Evolutionary conservation across 1,284 basidiomycete genomes (phyloP).

Genomic region (Erythrobasidium hasegawianum): DNA sequence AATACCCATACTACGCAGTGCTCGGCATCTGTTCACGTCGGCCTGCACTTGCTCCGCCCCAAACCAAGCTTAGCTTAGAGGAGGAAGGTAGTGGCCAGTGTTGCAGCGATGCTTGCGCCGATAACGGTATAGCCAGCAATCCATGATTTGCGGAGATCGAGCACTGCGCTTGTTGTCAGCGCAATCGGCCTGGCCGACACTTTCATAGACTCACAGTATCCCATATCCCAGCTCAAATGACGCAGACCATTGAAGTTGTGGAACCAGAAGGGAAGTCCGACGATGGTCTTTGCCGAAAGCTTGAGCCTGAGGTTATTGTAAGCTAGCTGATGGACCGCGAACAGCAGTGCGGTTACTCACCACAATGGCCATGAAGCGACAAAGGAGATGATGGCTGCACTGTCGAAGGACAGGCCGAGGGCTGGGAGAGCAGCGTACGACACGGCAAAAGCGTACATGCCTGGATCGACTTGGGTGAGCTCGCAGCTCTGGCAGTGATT

Average conservation of each 20-base stretch:
- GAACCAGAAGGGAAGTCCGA: constrained; percentile 82
- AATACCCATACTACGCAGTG: too few species aligned
- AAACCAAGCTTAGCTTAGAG: constrained; percentile 15
- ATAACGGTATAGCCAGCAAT: constrained; percentile 74
- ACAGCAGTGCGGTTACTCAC: constrained; percentile 44
- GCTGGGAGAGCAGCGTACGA: constrained; percentile 79
- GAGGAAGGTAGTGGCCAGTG: constrained; percentile 62
- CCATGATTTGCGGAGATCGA: constrained; percentile 75
- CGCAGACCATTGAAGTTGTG: constrained; percentile 87
- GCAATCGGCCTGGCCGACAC: neutral
- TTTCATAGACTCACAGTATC: constrained; percentile 65
- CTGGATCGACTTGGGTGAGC: constrained; percentile 50
- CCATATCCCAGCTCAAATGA: constrained; percentile 86
- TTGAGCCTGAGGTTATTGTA: constrained; percentile 51
- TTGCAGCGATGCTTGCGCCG: constrained; percentile 71
- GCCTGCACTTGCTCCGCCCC: too few species aligned
- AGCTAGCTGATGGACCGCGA: neutral
- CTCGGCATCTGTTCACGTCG: too few species aligned
- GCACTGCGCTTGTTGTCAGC: constrained; percentile 55
- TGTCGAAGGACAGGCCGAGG: constrained; percentile 63
- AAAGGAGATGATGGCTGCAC: constrained; percentile 69
- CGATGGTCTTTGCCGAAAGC: constrained; percentile 65
- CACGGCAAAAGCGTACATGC: constrained; percentile 83
- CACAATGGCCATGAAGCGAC: constrained; percentile 56
- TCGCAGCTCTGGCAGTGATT: neutral